phyloP scores from a whole-genome alignment of 2,329 filamentous ascomycete genomes.

The Paracorniculantispora psalliotae region DNA sequence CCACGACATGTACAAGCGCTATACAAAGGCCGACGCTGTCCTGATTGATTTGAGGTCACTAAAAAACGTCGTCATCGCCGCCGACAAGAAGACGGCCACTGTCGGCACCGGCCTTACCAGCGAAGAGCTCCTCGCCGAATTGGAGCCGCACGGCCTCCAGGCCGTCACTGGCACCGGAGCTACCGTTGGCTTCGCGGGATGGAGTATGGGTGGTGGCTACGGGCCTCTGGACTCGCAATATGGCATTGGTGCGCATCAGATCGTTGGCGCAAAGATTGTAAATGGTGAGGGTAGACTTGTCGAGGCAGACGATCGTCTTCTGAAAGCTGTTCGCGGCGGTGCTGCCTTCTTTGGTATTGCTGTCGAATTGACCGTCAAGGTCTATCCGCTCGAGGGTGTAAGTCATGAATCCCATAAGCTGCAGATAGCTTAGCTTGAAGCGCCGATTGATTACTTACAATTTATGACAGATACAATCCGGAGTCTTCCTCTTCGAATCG shows the following conservation, averaged over 20 bases:
- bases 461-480: slow-evolving; percentile 11
- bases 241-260: slow-evolving; percentile 34
- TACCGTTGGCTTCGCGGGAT: slow-evolving; percentile 30
- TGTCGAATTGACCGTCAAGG: slow-evolving; percentile 23
- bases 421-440: too few relatives aligned
- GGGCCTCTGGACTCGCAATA: slow-evolving; percentile 24
- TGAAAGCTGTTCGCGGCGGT: slow-evolving; percentile 25
- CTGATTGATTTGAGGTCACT: slow-evolving; percentile 14
- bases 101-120: slow-evolving; percentile 13
- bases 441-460: neutral
- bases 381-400: slow-evolving; percentile 17
- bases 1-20: slow-evolving; percentile 14
- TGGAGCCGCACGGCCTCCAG: slow-evolving; percentile 13
- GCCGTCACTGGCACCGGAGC: slow-evolving; percentile 19
- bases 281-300: slow-evolving; percentile 23
- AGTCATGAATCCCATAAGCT: neutral
- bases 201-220: slow-evolving; percentile 32
- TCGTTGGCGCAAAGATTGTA: slow-evolving; percentile 27
- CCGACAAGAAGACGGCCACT: slow-evolving; percentile 1
- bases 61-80: slow-evolving; percentile 5
- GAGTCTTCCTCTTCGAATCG: slow-evolving; percentile 28
- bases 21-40: slow-evolving; percentile 11
- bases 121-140: slow-evolving; percentile 6
- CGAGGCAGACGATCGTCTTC: slow-evolving; percentile 23
- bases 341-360: slow-evolving; percentile 25